Percentiles rank a stretch among this genome's conserved stretches.
These are phyloP conservation scores for Telfairia occidentalis DNA, from an alignment of 331 rosid genomes.

Conservation along the genomic window DNA sequence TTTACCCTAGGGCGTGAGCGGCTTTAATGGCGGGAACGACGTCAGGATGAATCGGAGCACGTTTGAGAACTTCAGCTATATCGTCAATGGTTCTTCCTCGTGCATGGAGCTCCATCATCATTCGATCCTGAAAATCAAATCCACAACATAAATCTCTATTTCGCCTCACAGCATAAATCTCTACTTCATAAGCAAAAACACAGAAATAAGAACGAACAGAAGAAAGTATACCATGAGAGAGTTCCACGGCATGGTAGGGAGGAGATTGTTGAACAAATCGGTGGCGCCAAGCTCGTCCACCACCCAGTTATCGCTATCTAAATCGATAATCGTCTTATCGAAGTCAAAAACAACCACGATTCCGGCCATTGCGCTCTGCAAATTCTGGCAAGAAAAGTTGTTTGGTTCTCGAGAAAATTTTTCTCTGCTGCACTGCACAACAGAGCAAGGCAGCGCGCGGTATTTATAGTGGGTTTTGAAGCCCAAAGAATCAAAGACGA, in stretches of 20 bases:
- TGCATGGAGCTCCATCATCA: slow-evolving; percentile 62
- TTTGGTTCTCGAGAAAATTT: not conserved
- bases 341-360: slow-evolving; percentile 54
- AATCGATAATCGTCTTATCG: slow-evolving; percentile 64
- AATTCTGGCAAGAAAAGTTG: not conserved
- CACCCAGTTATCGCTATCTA: slow-evolving; percentile 73
- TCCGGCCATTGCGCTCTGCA: slow-evolving; percentile 28
- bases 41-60: slow-evolving; percentile 50
- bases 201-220: not conserved
- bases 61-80: slow-evolving; percentile 34
- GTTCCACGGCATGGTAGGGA: slow-evolving; percentile 75
- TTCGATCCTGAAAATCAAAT: slow-evolving; percentile 42
- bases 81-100: slow-evolving; percentile 47
- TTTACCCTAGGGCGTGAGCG: slow-evolving; percentile 48
- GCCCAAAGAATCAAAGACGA: not conserved
- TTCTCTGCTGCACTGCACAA: not conserved
- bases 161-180: not conserved
- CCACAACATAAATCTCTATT: not conserved
- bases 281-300: slow-evolving; percentile 54
- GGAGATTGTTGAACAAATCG: slow-evolving; percentile 50
- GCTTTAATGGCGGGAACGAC: slow-evolving; percentile 58
- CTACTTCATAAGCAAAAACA: not conserved
- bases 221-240: slow-evolving; percentile 14
- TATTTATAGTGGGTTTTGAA: not conserved
- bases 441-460: too few relatives aligned